Evolutionary conservation across 106 monocot genomes (phyloP), one percentile per base, ranked within the genome.

Genomic region (Gastrodia elata): DNA sequence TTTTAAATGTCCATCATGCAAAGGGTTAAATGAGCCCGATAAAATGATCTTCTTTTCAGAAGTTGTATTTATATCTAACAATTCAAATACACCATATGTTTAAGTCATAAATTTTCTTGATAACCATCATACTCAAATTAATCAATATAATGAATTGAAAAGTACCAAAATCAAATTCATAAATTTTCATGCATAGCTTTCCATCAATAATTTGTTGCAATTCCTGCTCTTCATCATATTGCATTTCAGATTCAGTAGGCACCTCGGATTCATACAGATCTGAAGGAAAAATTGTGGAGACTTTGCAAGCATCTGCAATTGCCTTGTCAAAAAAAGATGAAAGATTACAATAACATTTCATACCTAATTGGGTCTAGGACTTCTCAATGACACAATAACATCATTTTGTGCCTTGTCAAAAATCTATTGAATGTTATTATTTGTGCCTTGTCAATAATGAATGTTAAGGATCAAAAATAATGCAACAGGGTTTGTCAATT

Each of bases 11-110:
- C 98, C 93, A 80, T 88, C 93, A 85, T 93, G 98, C 70, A 98
- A 81, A 5, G 98, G 98, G 84, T 98, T 93, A 85, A 98, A 98
- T 78, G 98, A 98, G 65, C 98, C 98, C 18, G 93, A 78, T 38
- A 93, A 70, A 56, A 98, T 93, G 46, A 98, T 64, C 83, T 80
- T 98, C 78, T 83, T 88, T 28, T 88, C 91, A 75, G 80, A 77
- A 82, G 77, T 80, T 46, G 77, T 65, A 70, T 26, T 65, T 34
- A 73, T 20, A 83, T 87, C 93, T 93, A 78, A 48, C 71, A 76
- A 42, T 20, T 33, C 39, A 76, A 55, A 64, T 72, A 24, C 32
- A 80, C 26, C 39, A 61, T 68, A 30, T 61, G 30, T 61, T 30
- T 9, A 32, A 13, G 61, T 61, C 32, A 61, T 24, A 39, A 72